Percentiles rank a stretch among this genome's conserved stretches.
Evolutionary conservation across 176 grass and related monocot genomes (phyloP).

Genomic region (Tillandsia leiboldiana): DNA sequence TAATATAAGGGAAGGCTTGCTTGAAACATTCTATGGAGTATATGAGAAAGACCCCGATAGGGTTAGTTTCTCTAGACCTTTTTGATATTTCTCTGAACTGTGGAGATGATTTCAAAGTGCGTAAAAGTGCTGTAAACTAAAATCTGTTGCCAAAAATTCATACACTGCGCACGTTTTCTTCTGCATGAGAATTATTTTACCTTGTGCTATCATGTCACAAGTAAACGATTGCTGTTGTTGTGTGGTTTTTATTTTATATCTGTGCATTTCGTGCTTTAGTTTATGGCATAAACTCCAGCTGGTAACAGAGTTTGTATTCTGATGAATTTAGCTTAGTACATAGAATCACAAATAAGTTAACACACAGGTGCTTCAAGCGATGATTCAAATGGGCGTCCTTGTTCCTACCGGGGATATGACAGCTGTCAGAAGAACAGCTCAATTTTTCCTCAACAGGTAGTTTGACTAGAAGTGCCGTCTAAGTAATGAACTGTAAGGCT

Average conservation of each 20-base stretch:
- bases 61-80: conserved; percentile 37
- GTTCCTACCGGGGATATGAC: conserved; percentile 99
- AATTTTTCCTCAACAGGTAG: conserved; percentile 87
- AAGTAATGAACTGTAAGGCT: conserved; percentile 3
- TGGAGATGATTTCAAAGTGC: neutral
- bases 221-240: too few relatives aligned
- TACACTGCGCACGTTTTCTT: too few relatives aligned
- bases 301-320: neutral
- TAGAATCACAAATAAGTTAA: conserved; percentile 15
- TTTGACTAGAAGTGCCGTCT: conserved; percentile 2
- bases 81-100: neutral
- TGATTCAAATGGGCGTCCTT: conserved; percentile 99
- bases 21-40: conserved; percentile 93
- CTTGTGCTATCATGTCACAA: too few relatives aligned
- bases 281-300: neutral
- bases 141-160: too few relatives aligned
- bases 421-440: conserved; percentile 95
- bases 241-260: too few relatives aligned
- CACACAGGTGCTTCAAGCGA: conserved; percentile 73
- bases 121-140: too few relatives aligned
- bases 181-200: too few relatives aligned
- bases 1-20: conserved; percentile 89
- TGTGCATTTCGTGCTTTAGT: neutral
- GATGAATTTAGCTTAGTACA: conserved; percentile 8
- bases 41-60: conserved; percentile 95